Conservation (phyloP, 495 filamentous ascomycete genomes). For the Neurospora cerealis region DNA sequence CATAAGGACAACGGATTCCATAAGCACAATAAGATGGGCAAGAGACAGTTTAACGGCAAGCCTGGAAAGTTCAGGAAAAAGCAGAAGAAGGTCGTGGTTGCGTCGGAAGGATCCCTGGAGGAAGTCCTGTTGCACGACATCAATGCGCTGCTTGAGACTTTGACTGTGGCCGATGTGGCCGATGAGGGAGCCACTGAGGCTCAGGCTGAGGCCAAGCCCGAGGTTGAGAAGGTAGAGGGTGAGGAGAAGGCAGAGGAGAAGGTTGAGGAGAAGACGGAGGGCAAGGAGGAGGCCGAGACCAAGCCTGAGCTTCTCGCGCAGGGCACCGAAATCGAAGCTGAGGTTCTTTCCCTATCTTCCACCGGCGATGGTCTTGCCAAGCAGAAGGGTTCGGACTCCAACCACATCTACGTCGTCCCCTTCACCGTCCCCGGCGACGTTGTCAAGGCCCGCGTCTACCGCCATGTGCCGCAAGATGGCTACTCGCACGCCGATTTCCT, state of each 20-base stretch:
- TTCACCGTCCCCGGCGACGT: constrained; percentile 77
- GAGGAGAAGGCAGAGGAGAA: background rate
- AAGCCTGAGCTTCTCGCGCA: constrained; percentile 40
- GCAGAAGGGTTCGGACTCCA: constrained; percentile 46
- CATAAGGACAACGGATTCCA: background rate
- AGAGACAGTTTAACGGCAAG: constrained; percentile 5
- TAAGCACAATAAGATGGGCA: background rate
- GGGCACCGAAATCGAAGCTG: constrained; percentile 69
- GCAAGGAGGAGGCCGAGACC: constrained; percentile 1
- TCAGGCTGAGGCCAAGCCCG: constrained; percentile 2
- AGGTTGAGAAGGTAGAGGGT: background rate
- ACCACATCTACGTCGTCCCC: constrained; percentile 80
- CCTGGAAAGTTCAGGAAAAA: constrained; percentile 10
- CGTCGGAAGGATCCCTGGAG: constrained; percentile 44
- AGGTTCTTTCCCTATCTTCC: constrained; percentile 68
- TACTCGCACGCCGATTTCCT: constrained; percentile 76
- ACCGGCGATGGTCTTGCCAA: constrained; percentile 79
- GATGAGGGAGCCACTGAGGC: constrained; percentile 7
- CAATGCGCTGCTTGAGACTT: constrained; percentile 46
- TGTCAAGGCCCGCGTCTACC: constrained; percentile 68
- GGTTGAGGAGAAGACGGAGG: background rate
- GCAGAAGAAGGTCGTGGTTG: constrained; percentile 11
- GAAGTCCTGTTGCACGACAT: constrained; percentile 70
- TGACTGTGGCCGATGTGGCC: constrained; percentile 30
- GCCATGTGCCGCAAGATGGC: constrained; percentile 44